Evolutionary conservation across 768 basidiomycete species (phyloP).

Genomic region (Mrakia gelida): DNA sequence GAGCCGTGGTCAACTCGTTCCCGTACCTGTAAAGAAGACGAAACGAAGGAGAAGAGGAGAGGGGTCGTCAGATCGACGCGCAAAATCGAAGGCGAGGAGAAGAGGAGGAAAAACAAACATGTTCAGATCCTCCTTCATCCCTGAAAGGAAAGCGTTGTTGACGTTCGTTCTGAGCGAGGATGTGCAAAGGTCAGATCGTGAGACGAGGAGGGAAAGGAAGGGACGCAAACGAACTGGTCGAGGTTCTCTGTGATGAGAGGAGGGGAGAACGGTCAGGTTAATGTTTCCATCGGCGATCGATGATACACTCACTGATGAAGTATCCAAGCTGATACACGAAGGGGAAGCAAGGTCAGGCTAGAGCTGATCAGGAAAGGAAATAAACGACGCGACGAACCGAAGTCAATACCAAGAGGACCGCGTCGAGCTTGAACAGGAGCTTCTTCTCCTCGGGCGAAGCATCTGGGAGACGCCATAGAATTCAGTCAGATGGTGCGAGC

Average conservation of each 20-base stretch:
- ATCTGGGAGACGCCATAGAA: too few species aligned
- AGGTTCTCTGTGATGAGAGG: too few species aligned
- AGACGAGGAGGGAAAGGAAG: not conserved
- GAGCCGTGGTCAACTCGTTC: constrained; percentile 34
- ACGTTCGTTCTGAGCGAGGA: not conserved
- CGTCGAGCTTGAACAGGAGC: constrained; percentile 40
- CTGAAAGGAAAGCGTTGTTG: constrained; percentile 30
- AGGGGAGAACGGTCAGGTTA: not conserved
- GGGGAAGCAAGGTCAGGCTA: constrained; percentile 24
- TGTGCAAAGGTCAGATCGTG: too few species aligned
- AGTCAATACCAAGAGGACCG: constrained; percentile 35
- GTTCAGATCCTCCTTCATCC: constrained; percentile 38
- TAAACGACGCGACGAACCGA: constrained; percentile 31
- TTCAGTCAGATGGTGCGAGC: too few species aligned
- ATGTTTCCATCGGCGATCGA: not conserved
- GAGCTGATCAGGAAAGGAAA: too few species aligned
- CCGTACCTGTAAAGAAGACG: constrained; percentile 36
- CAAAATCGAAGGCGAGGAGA: not conserved
- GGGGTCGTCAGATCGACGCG: too few species aligned
- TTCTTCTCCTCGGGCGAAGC: constrained; percentile 33
- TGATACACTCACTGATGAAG: not conserved
- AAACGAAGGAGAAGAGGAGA: too few species aligned
- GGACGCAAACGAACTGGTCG: not conserved
- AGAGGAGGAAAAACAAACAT: constrained; percentile 4
- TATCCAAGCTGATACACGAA: constrained; percentile 33